Conservation (phyloP, 306 rosid genomes). For the Glycine tomentella region DNA sequence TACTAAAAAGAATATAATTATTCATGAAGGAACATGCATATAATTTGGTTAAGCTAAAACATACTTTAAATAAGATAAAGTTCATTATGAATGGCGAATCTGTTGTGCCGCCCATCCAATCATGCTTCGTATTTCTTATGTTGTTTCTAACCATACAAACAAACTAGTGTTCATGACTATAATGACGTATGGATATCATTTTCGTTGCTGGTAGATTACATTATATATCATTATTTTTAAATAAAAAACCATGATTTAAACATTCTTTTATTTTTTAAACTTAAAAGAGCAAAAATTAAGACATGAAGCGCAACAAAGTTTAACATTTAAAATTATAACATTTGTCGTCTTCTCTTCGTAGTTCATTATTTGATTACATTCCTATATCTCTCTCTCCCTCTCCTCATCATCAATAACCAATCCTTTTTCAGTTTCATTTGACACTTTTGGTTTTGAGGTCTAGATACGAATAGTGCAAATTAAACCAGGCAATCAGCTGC, state of each 20-base stretch:
- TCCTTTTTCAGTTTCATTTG: not conserved
- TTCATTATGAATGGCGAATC: not conserved
- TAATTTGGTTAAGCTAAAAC: not conserved
- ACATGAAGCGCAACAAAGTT: not conserved
- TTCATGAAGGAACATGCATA: not conserved
- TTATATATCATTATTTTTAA: too few species aligned
- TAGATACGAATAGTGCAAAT: not conserved
- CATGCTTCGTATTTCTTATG: not conserved
- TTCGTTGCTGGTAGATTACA: too few species aligned
- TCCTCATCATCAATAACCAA: not conserved
- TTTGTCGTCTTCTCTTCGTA: not conserved
- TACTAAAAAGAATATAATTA: not conserved
- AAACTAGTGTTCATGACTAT: not conserved
- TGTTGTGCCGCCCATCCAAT: conserved; percentile 17
- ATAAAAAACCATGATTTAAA: not conserved
- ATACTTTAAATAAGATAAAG: not conserved
- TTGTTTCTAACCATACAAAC: conserved; percentile 7
- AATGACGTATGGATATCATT: not conserved
- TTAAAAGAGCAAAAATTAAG: not conserved
- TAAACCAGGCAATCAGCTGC: conserved; percentile 5
- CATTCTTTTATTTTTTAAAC: not conserved
- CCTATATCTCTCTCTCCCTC: not conserved
- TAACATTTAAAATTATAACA: not conserved
- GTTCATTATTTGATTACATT: not conserved
- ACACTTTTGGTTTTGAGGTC: not conserved